These are phyloP conservation scores for Paramecium caudatum DNA, from an alignment of 73 alveolate genomes.

Conservation along the genomic window DNA sequence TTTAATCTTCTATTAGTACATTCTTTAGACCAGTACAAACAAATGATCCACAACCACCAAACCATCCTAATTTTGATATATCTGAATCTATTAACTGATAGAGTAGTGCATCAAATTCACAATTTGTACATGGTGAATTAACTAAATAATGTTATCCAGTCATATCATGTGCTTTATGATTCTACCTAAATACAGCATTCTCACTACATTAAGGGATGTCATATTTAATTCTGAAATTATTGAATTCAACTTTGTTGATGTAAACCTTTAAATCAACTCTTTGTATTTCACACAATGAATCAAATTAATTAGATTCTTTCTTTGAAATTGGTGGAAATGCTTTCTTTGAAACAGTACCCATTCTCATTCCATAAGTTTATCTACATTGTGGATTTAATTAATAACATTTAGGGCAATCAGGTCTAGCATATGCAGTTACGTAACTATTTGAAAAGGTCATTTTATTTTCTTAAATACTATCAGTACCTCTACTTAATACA, in stretches of 20 bases:
- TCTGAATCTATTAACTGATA: constrained; percentile 16
- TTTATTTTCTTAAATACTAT: background rate
- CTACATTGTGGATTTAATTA: constrained; percentile 6
- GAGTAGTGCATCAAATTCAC: constrained; percentile 48
- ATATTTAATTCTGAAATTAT: constrained; percentile 42
- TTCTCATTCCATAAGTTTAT: background rate
- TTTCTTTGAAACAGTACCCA: constrained; percentile 31
- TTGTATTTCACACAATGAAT: constrained; percentile 13
- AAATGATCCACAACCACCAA: constrained; percentile 77
- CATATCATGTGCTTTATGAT: constrained; percentile 66
- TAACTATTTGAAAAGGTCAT: background rate
- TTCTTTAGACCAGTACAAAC: constrained; percentile 67
- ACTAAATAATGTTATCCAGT: constrained; percentile 61
- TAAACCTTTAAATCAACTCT: constrained; percentile 48
- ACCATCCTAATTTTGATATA: constrained; percentile 61
- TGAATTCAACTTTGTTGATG: constrained; percentile 59
- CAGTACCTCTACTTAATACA: constrained; percentile 3
- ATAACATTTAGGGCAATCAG: constrained; percentile 54
- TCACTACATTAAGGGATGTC: constrained; percentile 37
- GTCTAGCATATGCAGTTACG: constrained; percentile 33
- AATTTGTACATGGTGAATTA: constrained; percentile 46
- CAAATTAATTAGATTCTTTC: background rate
- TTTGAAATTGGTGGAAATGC: constrained; percentile 54
- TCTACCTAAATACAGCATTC: constrained; percentile 61
- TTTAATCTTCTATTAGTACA: constrained; percentile 52